Conservation (phyloP, 305 asterid species). For the Lippia alba region DNA sequence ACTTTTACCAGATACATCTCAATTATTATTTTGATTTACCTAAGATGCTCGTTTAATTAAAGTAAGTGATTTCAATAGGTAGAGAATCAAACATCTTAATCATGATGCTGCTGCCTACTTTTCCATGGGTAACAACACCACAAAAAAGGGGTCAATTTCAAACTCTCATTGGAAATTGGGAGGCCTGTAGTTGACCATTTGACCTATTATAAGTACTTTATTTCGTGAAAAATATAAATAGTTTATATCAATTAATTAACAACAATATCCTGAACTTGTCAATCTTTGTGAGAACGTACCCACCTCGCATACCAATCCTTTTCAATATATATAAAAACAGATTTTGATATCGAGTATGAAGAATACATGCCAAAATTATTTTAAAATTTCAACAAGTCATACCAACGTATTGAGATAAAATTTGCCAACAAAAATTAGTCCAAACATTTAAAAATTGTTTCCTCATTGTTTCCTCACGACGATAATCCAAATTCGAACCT, state of each 20-base stretch:
- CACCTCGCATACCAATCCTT: too few relatives aligned
- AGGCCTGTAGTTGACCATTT: neutral
- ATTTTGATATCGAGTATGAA: too few relatives aligned
- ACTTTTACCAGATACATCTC: neutral
- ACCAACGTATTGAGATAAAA: too few relatives aligned
- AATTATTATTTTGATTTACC: too few relatives aligned
- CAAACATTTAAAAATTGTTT: too few relatives aligned
- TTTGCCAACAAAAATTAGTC: too few relatives aligned
- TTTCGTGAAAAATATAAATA: neutral
- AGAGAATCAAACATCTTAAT: neutral
- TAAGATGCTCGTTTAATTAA: neutral
- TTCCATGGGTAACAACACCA: neutral
- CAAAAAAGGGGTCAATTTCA: slow-evolving; percentile 13
- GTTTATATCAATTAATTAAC: neutral
- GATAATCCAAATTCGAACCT: too few relatives aligned
- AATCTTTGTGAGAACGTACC: neutral
- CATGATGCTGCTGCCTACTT: neutral
- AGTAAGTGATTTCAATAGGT: neutral
- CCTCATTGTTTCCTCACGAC: too few relatives aligned
- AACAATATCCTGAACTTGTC: neutral
- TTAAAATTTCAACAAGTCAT: too few relatives aligned
- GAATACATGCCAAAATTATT: too few relatives aligned
- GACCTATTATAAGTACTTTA: neutral
- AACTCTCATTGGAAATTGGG: slow-evolving; percentile 4
- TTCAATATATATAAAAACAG: too few relatives aligned